Conservation (phyloP, 768 basidiomycete genomes). For the Mycena vulgaris region DNA sequence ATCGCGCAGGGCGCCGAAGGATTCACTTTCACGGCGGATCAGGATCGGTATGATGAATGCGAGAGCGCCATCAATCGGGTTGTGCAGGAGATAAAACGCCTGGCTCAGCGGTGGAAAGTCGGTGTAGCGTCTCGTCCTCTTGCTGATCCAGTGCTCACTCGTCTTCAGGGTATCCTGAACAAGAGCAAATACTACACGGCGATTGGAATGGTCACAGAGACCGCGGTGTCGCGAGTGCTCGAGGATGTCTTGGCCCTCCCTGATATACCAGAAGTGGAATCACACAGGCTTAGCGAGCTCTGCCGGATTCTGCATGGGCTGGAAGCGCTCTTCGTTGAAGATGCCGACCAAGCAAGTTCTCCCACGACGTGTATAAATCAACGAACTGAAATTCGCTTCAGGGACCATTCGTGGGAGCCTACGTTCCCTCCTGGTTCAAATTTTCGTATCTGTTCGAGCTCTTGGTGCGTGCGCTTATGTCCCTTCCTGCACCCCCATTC, state of each 20-base stretch:
- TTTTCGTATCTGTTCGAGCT: slow-evolving; percentile 95
- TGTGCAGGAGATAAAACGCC: slow-evolving; percentile 72
- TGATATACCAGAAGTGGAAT: slow-evolving; percentile 93
- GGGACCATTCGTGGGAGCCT: slow-evolving; percentile 84
- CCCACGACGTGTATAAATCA: neutral
- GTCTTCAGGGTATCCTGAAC: slow-evolving; percentile 72
- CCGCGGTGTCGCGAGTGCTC: slow-evolving; percentile 76
- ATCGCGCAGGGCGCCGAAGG: slow-evolving; percentile 71
- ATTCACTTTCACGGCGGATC: slow-evolving; percentile 78
- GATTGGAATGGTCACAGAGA: slow-evolving; percentile 80
- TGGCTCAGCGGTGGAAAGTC: slow-evolving; percentile 84
- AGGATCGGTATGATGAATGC: slow-evolving; percentile 83
- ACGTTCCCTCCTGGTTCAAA: slow-evolving; percentile 95
- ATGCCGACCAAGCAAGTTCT: slow-evolving; percentile 67
- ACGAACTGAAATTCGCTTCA: slow-evolving; percentile 43
- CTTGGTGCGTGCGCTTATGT: slow-evolving; percentile 69
- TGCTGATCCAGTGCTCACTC: neutral
- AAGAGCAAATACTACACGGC: slow-evolving; percentile 81
- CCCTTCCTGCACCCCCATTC: neutral
- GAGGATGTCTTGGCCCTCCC: slow-evolving; percentile 81
- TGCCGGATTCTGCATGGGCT: slow-evolving; percentile 84
- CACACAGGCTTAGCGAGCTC: slow-evolving; percentile 85
- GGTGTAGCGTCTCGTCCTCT: slow-evolving; percentile 33
- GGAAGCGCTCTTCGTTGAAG: slow-evolving; percentile 85
- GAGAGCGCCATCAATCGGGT: slow-evolving; percentile 77